A percentile compares a stretch with the other conserved stretches of the same genome.
Evolutionary conservation across 208 protist species (phyloP).

Genomic region (Novymonas esmeraldas): DNA sequence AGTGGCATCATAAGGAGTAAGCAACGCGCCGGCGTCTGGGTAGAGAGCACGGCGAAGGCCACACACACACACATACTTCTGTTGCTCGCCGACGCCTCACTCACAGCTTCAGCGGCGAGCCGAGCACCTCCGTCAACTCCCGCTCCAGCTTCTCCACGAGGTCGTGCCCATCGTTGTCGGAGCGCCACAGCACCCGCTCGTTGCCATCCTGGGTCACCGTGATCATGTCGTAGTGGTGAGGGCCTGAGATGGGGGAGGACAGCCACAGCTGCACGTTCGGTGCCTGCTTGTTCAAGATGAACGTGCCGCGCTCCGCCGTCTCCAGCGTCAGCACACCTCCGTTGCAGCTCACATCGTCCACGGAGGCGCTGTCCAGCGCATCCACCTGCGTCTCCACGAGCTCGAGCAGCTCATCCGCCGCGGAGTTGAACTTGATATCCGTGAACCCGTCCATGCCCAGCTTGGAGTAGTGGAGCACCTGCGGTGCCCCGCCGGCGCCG

Average conservation of each 20-base stretch:
- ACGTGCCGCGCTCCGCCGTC: conserved; percentile 60
- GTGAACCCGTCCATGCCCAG: conserved; percentile 89
- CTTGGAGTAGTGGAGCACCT: conserved; percentile 47
- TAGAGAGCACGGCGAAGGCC: too few species aligned
- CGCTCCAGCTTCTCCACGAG: conserved; percentile 59
- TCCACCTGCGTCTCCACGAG: conserved; percentile 64
- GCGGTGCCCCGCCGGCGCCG: background rate
- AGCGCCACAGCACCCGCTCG: conserved; percentile 49
- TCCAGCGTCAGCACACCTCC: conserved; percentile 84
- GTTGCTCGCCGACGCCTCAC: too few species aligned
- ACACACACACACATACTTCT: too few species aligned
- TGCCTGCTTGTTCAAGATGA: conserved; percentile 94
- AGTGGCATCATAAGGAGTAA: too few species aligned
- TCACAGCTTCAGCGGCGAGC: conserved; percentile 28
- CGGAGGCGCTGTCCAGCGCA: conserved; percentile 39
- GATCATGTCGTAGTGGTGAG: conserved; percentile 90
- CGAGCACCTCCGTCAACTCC: conserved; percentile 70
- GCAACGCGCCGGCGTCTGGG: too few species aligned
- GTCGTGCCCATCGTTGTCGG: conserved; percentile 70
- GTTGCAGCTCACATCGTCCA: conserved; percentile 71
- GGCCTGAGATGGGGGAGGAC: conserved; percentile 89
- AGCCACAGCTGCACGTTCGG: conserved; percentile 93
- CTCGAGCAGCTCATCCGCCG: conserved; percentile 73
- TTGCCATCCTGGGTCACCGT: conserved; percentile 11
- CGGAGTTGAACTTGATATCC: conserved; percentile 71